Base-by-base conservation (phyloP, 352 stramenopile genomes). In the Pythium scleroteichum region DNA sequence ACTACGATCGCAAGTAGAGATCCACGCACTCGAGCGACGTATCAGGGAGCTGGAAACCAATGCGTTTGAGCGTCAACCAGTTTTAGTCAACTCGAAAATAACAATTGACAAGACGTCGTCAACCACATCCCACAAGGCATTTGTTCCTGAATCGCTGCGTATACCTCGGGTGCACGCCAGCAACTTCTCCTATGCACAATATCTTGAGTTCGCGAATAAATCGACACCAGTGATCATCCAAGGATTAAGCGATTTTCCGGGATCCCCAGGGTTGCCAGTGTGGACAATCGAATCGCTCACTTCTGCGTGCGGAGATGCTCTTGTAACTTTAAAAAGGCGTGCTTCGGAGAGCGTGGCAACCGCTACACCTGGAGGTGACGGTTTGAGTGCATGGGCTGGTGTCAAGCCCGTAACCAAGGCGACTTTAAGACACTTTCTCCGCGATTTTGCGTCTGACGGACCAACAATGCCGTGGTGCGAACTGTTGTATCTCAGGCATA, bases 191-290 rank as follows among this genome's bases (percentile, higher is more conserved):
- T 69, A 75, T 26, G 35, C 27, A 4, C 41, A 73, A 27, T 78
- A 75, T 35, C 38, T 69, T 13, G 35, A 45, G 12, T 64, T 53
- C 16, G 71, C 68, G 0, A 48, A 20, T 7, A 20, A 46, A 6
- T 72, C 67, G 1, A 70, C 53, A 6, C 71, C 71, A 13, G 57
- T 78, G 56, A 78, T 78, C 49, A 69, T 78, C 29, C 69, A 62
- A 42, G 66, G 68, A 10, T 41, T 70, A 0, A n/a, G 26, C 4
- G 14, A 50, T 17, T 33, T 68, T 13, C 39, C 46, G 13, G 17
- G 46, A 20, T 63, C 61, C 0, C 67, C 71, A 0, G 71, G 71
- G 0, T 23, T 78, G 8, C 71, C 71, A 12, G 17, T 35, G 16
- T 78, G 71, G 71, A 61, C 64, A 44, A 29, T 73, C 0, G 6